Conservation (phyloP, 352 stramenopile species). For the Phytophthora podocarpi region DNA sequence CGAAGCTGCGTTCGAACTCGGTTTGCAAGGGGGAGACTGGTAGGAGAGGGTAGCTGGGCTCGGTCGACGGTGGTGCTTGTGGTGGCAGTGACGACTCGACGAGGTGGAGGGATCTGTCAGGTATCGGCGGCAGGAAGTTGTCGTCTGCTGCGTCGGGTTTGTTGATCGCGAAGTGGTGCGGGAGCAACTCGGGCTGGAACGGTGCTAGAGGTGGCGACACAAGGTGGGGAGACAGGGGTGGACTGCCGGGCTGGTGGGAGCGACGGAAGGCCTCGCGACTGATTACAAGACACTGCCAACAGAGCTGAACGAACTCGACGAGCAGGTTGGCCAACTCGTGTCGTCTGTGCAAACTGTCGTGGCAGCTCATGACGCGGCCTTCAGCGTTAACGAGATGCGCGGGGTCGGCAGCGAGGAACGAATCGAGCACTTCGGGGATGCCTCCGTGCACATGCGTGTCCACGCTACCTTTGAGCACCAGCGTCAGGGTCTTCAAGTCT, state of each 20-base stretch:
- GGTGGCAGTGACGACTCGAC: background rate
- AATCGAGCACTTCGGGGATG: constrained; percentile 74
- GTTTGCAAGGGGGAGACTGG: constrained; percentile 60
- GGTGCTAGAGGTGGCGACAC: background rate
- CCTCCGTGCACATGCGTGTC: constrained; percentile 81
- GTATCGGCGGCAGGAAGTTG: constrained; percentile 22
- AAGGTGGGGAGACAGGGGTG: background rate
- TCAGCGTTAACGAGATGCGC: constrained; percentile 36
- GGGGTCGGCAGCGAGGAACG: constrained; percentile 45
- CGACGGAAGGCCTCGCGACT: constrained; percentile 63
- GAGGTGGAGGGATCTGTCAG: background rate
- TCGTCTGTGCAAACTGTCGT: constrained; percentile 39
- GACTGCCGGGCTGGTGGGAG: constrained; percentile 12
- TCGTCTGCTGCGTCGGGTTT: background rate
- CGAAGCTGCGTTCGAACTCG: constrained; percentile 77
- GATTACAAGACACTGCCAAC: constrained; percentile 61
- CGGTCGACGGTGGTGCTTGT: too few species aligned
- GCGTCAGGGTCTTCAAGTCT: constrained; percentile 76
- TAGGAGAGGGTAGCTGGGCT: background rate
- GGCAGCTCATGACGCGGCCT: constrained; percentile 38
- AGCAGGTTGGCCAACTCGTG: constrained; percentile 61
- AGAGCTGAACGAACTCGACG: constrained; percentile 61
- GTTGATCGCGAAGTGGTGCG: constrained; percentile 5
- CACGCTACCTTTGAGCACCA: constrained; percentile 82
- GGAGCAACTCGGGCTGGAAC: constrained; percentile 12